Evolutionary conservation across 108 stramenopile species (phyloP), one percentile per base, ranked within the genome.

Genomic region (Nitzschia sp.): DNA sequence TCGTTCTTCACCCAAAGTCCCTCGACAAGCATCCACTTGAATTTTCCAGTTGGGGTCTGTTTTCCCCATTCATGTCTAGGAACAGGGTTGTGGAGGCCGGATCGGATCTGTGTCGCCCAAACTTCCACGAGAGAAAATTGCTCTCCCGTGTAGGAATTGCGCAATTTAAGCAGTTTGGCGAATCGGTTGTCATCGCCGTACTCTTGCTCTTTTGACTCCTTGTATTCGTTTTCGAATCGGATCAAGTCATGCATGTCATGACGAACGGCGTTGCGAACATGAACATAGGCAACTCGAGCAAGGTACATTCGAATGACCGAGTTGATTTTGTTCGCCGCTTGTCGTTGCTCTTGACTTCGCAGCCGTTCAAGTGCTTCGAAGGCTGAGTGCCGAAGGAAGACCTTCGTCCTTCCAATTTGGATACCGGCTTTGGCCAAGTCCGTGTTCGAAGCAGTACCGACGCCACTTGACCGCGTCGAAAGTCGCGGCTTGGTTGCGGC

Each of bases 371-470:
- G 66, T 0, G 60, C 51, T 34, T 97, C 92, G 76, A 91, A 92
- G 19, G 88, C 89, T 21, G 72, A 58, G 57, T 88, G 86, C 8
- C 85, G 72, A 15, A 96, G 75, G 66, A 96, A 96, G 0, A 96
- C 88, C 64, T 94, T 94, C n/a, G 90, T 91, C 70, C 88, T 90
- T 6, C 96, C 96, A 25, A 97, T 74, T 78, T 97, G 94, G 54
- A 91, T 78, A 33, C 89, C 90, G 13, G 89, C 76, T 48, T 81
- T 81, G 48, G 83, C 82, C 49, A 82, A 76, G 1, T 80, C 79
- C 8, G 49, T 51, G n/a, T 51, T 51, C n/a, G 56, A 46, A 28
- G 66, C 21, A n/a, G 48, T 54, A 30, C 51, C 60, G 35, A 54
- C 59, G 28, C 35, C 54, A 55, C 64, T 24, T 32, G 48, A 61